Base-by-base conservation (phyloP, 768 basidiomycete genomes). In the Dioszegia hungarica region DNA sequence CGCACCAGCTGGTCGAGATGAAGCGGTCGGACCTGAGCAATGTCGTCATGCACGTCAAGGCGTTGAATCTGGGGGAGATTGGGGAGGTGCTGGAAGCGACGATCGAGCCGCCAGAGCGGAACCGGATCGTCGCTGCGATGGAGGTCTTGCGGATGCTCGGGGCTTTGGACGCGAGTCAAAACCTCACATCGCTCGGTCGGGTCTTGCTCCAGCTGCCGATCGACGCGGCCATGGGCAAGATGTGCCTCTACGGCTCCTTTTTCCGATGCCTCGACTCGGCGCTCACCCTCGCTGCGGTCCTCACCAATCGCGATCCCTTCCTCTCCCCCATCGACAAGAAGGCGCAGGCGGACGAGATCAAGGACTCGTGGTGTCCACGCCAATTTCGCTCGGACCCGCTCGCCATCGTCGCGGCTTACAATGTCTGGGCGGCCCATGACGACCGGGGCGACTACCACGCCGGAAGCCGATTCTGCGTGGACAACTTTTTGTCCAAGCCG, bases 11-110 rank as follows among this genome's bases (percentile, higher is more conserved):
- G 1, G 93, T 95, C 34, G 93, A 95, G 79, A 97, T 97, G 91
- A 90, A 90, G 72, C 82, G 91, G 31, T 84, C 86, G 12, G 90
- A 92, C 75, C 74, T 94, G 64, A 88, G 85, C 66, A 90, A 91
- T 68, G 86, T 93, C 44, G 90, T 94, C 15, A 97, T 97, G 92
- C 92, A 92, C 72, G 84, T 97, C 75, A 95, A 94, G 69, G 91
- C 91, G 9, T 81, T 95, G 33, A 85, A 90, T 72, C 87, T 95
- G 72, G 88, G 89, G 5, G 84, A 83, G 27, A 88, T 90, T 5
- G 88, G 93, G 68, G 87, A 93, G 58, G 90, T 95, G 20, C 80
- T 97, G 33, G 84, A 83, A 1, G 85, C 83, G 11, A 82, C 86
- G 12, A 95, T 95, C 53, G 92, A 97, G 72, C 87, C 93, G 15